Evolutionary conservation across 2,329 filamentous ascomycete genomes (phyloP), one percentile per base, ranked within the genome.

Genomic region (Alternaria panax): DNA sequence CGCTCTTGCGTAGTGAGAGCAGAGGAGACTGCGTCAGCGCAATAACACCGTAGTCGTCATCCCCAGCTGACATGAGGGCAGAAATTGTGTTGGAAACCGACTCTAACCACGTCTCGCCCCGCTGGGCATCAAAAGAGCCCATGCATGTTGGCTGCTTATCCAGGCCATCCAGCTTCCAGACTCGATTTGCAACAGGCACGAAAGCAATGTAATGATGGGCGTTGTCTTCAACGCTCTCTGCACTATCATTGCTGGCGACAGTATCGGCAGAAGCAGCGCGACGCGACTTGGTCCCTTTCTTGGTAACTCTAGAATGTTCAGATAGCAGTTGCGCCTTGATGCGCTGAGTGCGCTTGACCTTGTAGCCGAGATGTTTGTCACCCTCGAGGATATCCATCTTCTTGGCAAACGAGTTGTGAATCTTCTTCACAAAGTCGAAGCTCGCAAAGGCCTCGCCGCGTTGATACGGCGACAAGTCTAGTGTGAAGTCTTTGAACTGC

Each of bases 91-190:
- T 85, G 51, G 83, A 84, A 1, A 88, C 90, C 7, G 89, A 76
- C 2, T 80, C 76, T 4, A 92, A 82, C 93, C 93, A 97, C 68
- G 89, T 83, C 5, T 80, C 75, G 2, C 64, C 67, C 4, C 54
- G 36, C 2, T 40, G 38, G 0, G 62, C 32, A 5, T 71, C 79
- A 71, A 84, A 79, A 47, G 75, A 67, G 22, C 78, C 80, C 56
- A 93, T 81, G 56, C 83, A 85, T 32, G 87, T 84, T 3, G 92
- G 94, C 64, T 88, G 87, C 41, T 82, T 82, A 74, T 93, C 88
- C 22, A 97, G 81, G 5, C 94, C 94, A 76, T 98, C 94, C 5
- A 98, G 87, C 75, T 93, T 92, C 92, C 92, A 97, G 14, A 97
- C 86, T 56, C 87, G 82, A 2, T 87, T 88, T n/a, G 85, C 83